Evolutionary conservation across 164 flowering plant genomes (phyloP).

Genomic region (Vitis rupestris): DNA sequence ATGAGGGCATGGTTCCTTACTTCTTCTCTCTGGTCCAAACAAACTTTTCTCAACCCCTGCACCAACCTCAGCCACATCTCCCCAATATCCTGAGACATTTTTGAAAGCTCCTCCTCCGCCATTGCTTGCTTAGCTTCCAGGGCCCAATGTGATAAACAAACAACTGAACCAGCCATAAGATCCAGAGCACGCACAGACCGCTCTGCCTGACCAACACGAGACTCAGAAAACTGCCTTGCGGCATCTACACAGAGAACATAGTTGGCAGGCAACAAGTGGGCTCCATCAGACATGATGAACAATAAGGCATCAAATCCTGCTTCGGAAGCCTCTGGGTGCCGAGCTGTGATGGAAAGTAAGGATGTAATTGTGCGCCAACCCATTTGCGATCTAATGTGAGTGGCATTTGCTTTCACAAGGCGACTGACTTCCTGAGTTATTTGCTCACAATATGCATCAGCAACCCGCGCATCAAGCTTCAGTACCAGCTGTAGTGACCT

Average conservation of each 20-base stretch:
- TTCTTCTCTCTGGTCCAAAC: slow-evolving; percentile 60
- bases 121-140: slow-evolving; percentile 40
- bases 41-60: slow-evolving; percentile 48
- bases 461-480: slow-evolving; percentile 74
- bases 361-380: slow-evolving; percentile 68
- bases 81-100: slow-evolving; percentile 50
- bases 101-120: slow-evolving; percentile 40
- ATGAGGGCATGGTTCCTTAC: slow-evolving; percentile 55
- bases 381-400: slow-evolving; percentile 51
- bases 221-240: slow-evolving; percentile 65
- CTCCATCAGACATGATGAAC: slow-evolving; percentile 56
- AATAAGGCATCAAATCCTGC: slow-evolving; percentile 56
- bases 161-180: slow-evolving; percentile 56
- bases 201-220: slow-evolving; percentile 55
- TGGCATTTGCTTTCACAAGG: slow-evolving; percentile 63
- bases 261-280: slow-evolving; percentile 54
- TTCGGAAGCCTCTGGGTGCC: slow-evolving; percentile 73
- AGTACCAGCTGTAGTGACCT: slow-evolving; percentile 54
- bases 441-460: slow-evolving; percentile 74
- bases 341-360: slow-evolving; percentile 61
- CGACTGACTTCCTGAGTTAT: slow-evolving; percentile 65
- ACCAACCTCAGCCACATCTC: slow-evolving; percentile 69
- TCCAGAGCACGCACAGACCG: slow-evolving; percentile 53
- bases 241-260: slow-evolving; percentile 56
- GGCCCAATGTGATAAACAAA: slow-evolving; percentile 46